Base-by-base conservation (phyloP, 345 rosid species). In the Geranium rotundifolium region DNA sequence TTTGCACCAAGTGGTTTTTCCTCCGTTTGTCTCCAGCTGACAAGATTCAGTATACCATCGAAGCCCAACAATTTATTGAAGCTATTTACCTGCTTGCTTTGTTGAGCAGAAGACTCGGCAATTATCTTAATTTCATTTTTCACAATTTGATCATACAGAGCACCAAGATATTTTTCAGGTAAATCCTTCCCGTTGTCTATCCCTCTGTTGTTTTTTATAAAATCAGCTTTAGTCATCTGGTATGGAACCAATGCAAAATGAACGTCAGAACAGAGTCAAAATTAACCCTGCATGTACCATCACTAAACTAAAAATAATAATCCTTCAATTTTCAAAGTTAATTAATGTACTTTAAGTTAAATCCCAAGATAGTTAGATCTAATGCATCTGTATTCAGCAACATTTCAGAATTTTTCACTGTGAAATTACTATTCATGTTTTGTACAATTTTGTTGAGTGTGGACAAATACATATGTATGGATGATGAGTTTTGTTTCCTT, bases 161-260 rank as follows among this genome's bases (percentile, higher is more conserved):
- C 71, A 64, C 96, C 80, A 37, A 92, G 85, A 77, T 81, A 92
- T 63, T 85, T 91, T 80, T 89, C 98, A 62, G 96, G 85, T 66
- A 92, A 82, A 80, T 92, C 98, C 81, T 89, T 89, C 71, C 98
- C 98, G 72, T 84, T 88, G 76, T 92, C 89, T 73, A 92, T 92
- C 72, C 98, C 98, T 74, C 91, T 82, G 66, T 87, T 89, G 75
- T 92, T 89, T 72, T 84, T 75, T 29, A 87, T 79, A 74, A 92
- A 89, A 80, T 84, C 96, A 61, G 87, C 89, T 77, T 87, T 92
- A 56, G 82, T 80, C 98, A 92, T 89, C 98, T 89, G 76, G 67
- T 54, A 61, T 68, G 64, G 71, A 71, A 59, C 71, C 69, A 62
- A 72, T 61, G 46, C 67, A 67, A 52, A 65, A 68, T 19, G 73